Conservation (phyloP, 75 land plant species). For the Pseudotsuga menziesii region DNA sequence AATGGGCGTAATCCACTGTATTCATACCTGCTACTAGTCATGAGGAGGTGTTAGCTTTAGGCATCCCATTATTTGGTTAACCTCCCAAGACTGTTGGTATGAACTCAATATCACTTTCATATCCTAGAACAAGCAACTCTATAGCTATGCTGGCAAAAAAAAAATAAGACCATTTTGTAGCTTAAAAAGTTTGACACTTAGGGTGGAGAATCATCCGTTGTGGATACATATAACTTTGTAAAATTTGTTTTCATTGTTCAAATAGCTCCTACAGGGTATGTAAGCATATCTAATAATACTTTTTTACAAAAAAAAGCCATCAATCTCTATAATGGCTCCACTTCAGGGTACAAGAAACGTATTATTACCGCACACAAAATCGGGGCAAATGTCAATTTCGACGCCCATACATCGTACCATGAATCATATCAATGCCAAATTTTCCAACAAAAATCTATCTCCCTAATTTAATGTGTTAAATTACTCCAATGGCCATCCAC, state of each 20-base stretch:
- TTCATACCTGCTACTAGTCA: no score
- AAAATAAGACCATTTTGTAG: not conserved
- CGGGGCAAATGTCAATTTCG: no score
- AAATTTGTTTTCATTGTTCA: no score
- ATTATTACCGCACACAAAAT: not conserved
- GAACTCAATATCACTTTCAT: not conserved
- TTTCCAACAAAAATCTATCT: not conserved
- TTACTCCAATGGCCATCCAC: constrained; percentile 17
- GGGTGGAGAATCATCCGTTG: not conserved
- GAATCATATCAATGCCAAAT: not conserved
- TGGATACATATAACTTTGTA: not conserved
- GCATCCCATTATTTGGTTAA: not conserved
- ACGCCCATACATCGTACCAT: no score
- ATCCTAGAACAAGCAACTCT: not conserved
- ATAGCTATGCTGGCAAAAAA: not conserved
- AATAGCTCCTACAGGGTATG: no score
- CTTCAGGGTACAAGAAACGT: not conserved
- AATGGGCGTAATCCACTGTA: no score
- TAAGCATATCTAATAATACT: no score
- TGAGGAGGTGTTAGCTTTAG: not conserved
- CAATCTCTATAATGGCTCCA: not conserved
- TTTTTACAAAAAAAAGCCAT: no score
- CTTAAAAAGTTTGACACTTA: not conserved
- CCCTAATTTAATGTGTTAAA: not conserved
- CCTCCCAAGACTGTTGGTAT: not conserved